A percentile compares a stretch with the other conserved stretches of the same genome.
phyloP scores from a whole-genome alignment of 176 grass and related monocot species.

The Triticum dicoccoides region DNA sequence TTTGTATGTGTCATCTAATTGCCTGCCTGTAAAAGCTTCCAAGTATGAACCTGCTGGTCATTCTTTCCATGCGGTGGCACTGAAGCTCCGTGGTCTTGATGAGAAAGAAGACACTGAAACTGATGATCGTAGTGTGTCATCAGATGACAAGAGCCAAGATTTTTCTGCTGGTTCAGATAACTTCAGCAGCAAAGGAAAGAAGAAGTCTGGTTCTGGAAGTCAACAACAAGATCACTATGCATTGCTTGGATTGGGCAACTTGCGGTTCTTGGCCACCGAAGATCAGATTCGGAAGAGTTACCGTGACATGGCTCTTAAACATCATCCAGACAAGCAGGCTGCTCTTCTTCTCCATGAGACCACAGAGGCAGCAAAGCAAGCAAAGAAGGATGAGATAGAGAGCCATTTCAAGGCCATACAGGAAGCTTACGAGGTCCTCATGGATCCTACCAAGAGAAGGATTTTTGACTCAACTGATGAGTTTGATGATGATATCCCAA shows the following conservation, averaged over 20 bases:
- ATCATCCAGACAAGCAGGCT: conserved; percentile 97
- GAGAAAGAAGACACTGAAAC: conserved; percentile 72
- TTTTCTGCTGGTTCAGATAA: conserved; percentile 59
- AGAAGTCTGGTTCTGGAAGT: conserved; percentile 76
- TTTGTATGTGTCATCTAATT: conserved; percentile 79
- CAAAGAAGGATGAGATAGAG: conserved; percentile 98
- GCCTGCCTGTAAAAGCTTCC: conserved; percentile 64
- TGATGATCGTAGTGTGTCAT: conserved; percentile 77
- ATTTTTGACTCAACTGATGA: conserved; percentile 97
- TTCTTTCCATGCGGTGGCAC: conserved; percentile 74
- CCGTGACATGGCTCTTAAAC: conserved; percentile 87
- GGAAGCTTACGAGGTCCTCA: conserved; percentile 92
- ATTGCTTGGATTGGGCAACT: conserved; percentile 73
- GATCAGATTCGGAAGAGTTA: conserved; percentile 97
- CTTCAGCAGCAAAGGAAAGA: conserved; percentile 86
- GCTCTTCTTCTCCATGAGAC: conserved; percentile 67
- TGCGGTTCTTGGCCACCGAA: conserved; percentile 93
- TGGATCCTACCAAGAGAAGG: conserved; percentile 89
- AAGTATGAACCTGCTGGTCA: conserved; percentile 95
- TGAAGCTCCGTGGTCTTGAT: conserved; percentile 66
- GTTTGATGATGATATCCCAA: conserved; percentile 98
- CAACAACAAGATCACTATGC: conserved; percentile 96
- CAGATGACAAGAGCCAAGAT: conserved; percentile 76
- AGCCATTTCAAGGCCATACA: conserved; percentile 89
- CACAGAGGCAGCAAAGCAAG: conserved; percentile 77